phyloP scores from a whole-genome alignment of 2,329 filamentous ascomycete species.

The Emergomyces pasteurianus region DNA sequence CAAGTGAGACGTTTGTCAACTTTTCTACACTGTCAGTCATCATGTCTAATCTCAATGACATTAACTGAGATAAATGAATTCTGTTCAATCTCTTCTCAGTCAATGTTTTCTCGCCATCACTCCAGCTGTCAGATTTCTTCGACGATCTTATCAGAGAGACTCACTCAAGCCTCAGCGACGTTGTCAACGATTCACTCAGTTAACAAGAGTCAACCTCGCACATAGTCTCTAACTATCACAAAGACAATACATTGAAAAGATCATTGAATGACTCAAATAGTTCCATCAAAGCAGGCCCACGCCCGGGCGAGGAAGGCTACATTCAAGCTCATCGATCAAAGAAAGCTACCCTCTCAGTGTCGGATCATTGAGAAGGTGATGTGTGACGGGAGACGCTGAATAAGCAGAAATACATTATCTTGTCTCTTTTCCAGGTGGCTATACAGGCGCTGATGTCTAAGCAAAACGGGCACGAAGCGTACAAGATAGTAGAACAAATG shows the following conservation, averaged over 20 bases:
- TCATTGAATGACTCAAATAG: not conserved
- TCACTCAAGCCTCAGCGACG: not conserved
- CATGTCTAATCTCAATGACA: not conserved
- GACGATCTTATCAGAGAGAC: not conserved
- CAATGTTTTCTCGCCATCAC: not conserved
- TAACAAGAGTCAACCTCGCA: not conserved
- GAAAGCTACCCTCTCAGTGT: not conserved
- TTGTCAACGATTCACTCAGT: not conserved
- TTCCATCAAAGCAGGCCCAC: not conserved
- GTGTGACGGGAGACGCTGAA: not conserved
- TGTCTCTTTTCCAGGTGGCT: not conserved
- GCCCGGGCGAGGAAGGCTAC: no score
- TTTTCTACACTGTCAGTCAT: not conserved
- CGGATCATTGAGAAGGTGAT: not conserved
- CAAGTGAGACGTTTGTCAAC: not conserved
- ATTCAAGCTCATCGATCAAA: not conserved
- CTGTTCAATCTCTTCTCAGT: not conserved
- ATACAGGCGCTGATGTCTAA: not conserved
- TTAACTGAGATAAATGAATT: no score
- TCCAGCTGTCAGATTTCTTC: not conserved
- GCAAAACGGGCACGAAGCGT: not conserved
- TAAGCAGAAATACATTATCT: not conserved
- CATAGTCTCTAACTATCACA: not conserved
- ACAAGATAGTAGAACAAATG: not conserved
- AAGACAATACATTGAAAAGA: not conserved